Evolutionary conservation across 805 yeast genomes (phyloP).

Genomic region (Huiozyma naganishii): DNA sequence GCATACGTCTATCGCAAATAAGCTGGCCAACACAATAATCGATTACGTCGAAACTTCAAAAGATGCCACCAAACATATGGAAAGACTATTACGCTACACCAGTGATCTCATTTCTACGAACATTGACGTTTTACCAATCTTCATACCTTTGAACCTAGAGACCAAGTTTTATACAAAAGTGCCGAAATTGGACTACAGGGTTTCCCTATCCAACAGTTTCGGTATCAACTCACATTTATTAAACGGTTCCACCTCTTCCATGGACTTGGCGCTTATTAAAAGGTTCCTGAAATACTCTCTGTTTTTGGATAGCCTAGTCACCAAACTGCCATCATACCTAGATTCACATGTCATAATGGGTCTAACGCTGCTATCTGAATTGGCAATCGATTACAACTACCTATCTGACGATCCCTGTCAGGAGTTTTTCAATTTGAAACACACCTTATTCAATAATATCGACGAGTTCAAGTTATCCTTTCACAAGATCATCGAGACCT

Average conservation of each 20-base stretch:
- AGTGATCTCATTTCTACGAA: constrained; percentile 1
- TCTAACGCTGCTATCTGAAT: constrained; percentile 28
- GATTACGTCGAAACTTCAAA: constrained; percentile 4
- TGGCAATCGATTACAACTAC: constrained; percentile 31
- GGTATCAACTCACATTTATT: constrained; percentile 31
- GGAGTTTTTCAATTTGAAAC: constrained; percentile 7
- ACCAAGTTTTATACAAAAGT: constrained; percentile 22
- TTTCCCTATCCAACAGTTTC: constrained; percentile 40
- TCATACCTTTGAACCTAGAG: constrained; percentile 11
- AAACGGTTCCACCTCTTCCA: constrained; percentile 2
- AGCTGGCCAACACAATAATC: constrained; percentile 7
- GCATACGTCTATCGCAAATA: constrained; percentile 7
- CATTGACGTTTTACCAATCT: constrained; percentile 5
- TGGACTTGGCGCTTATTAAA: constrained; percentile 8
- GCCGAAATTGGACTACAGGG: constrained; percentile 25
- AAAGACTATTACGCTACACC: not conserved
- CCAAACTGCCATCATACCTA: constrained; percentile 6
- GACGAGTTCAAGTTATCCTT: not conserved
- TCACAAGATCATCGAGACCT: not conserved
- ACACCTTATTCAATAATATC: constrained; percentile 12
- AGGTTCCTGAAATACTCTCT: constrained; percentile 16
- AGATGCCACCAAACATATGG: not conserved
- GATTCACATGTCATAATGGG: constrained; percentile 12
- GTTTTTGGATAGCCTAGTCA: constrained; percentile 17
- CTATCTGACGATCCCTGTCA: constrained; percentile 18